Percentiles rank a stretch among this genome's conserved stretches.
These are phyloP conservation scores for Aspergillus sp. DNA, from an alignment of 2,329 filamentous ascomycete genomes.

Conservation along the genomic window DNA sequence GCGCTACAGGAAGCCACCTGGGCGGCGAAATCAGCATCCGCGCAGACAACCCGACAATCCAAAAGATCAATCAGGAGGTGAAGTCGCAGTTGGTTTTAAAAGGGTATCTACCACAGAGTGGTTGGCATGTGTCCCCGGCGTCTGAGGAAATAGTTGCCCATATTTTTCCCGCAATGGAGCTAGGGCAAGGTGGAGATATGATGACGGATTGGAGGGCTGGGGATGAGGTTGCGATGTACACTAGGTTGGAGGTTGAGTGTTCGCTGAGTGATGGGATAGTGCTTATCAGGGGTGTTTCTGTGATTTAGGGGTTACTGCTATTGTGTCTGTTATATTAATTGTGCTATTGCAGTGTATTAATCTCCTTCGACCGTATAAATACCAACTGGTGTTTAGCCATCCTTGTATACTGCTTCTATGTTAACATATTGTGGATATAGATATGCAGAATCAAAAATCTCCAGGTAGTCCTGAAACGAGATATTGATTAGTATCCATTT, in stretches of 20 bases:
- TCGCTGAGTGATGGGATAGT: not conserved
- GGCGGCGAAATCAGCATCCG: not conserved
- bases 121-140: not conserved
- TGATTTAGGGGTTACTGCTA: not conserved
- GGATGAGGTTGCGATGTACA: not conserved
- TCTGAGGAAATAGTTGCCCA: not conserved
- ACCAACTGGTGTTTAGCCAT: too few relatives aligned
- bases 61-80: not conserved
- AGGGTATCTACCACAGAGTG: not conserved
- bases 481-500: too few relatives aligned
- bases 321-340: not conserved
- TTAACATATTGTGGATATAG: too few relatives aligned
- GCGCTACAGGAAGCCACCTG: not conserved
- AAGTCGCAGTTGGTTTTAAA: not conserved
- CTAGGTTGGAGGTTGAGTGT: not conserved
- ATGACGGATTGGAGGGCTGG: not conserved
- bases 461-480: rapidly evolving
- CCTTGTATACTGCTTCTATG: too few relatives aligned
- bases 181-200: not conserved
- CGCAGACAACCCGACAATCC: not conserved
- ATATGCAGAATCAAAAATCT: too few relatives aligned
- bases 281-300: not conserved
- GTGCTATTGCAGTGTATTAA: too few relatives aligned
- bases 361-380: too few relatives aligned
- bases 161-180: not conserved